Conservation (phyloP, 2,329 filamentous ascomycete genomes). For the Ceratocystis huliohia region DNA sequence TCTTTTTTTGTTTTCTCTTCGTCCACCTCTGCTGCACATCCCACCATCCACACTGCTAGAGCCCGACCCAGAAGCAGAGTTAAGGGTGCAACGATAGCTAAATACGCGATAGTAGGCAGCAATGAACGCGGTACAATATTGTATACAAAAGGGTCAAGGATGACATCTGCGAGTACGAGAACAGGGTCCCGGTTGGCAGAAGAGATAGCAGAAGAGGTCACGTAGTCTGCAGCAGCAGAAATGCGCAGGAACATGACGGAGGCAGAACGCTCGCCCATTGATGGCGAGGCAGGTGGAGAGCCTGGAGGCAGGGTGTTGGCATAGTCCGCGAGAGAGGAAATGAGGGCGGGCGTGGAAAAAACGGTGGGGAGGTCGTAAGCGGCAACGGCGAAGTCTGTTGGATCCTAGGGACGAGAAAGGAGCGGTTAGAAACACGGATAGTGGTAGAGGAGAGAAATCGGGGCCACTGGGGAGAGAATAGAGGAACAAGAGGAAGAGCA, state of each 20-base stretch:
- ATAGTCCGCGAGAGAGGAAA: conserved; percentile 52
- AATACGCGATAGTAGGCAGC: conserved; percentile 56
- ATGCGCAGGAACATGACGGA: conserved; percentile 57
- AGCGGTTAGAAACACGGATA: not conserved
- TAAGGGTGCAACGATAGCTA: conserved; percentile 44
- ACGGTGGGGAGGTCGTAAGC: conserved; percentile 50
- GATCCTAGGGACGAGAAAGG: conserved; percentile 51
- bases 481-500: not conserved
- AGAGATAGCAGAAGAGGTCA: conserved; percentile 38
- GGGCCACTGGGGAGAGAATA: not conserved
- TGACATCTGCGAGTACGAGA: conserved; percentile 59
- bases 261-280: conserved; percentile 30
- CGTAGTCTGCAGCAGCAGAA: conserved; percentile 71
- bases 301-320: conserved; percentile 28
- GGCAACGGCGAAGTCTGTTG: conserved; percentile 62
- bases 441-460: not conserved
- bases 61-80: conserved; percentile 12
- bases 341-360: conserved; percentile 48
- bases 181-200: too few species aligned
- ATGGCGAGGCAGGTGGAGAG: not conserved
- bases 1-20: conserved; percentile 31
- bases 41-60: conserved; percentile 11
- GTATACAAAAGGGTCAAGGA: conserved; percentile 73
- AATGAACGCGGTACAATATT: conserved; percentile 72
- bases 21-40: conserved; percentile 24